phyloP scores from a whole-genome alignment of 176 grass and related monocot species.

The Paspalum notatum region DNA sequence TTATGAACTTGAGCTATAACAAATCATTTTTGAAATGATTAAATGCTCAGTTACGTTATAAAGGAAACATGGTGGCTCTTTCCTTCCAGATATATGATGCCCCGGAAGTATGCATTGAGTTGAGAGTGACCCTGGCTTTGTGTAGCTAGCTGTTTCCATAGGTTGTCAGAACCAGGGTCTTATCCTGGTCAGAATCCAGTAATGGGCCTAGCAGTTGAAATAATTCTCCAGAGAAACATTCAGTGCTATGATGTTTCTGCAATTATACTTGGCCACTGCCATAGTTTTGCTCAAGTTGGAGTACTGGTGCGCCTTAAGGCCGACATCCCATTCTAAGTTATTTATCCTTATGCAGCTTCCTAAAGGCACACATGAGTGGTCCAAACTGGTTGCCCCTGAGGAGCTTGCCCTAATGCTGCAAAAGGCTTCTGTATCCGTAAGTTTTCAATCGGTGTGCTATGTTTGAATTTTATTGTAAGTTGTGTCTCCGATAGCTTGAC shows the following conservation, averaged over 20 bases:
- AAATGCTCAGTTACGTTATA: background rate
- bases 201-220: background rate
- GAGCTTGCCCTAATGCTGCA: constrained; percentile 78
- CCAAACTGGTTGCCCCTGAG: constrained; percentile 80
- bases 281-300: constrained; percentile 2
- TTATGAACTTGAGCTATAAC: background rate
- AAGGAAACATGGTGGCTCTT: constrained; percentile 5
- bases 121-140: background rate
- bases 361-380: constrained; percentile 92
- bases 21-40: constrained; percentile 4
- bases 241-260: background rate
- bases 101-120: background rate
- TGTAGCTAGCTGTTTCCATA: background rate
- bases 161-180: background rate
- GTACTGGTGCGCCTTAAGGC: background rate
- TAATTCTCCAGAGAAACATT: background rate
- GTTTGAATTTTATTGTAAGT: background rate
- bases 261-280: background rate
- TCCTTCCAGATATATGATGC: background rate
- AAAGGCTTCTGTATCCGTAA: constrained; percentile 82
- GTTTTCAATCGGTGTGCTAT: background rate
- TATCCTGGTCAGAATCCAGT: background rate
- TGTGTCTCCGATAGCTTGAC: constrained; percentile 31
- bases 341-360: constrained; percentile 67
- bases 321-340: background rate